Evolutionary conservation across 1,284 basidiomycete species (phyloP).

Genomic region (Naganishia liquefaciens): DNA sequence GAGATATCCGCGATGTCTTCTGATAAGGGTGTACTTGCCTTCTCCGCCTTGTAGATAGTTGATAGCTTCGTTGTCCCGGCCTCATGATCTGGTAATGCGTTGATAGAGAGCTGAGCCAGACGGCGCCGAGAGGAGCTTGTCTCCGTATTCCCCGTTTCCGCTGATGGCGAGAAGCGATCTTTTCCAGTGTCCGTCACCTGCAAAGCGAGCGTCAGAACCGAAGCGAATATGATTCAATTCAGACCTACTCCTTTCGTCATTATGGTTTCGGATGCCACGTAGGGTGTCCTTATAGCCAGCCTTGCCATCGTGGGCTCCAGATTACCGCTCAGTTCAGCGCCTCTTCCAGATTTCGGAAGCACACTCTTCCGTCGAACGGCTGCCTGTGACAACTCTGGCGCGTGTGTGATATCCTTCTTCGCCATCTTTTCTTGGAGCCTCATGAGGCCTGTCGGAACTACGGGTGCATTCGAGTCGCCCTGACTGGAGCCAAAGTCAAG

Average conservation of each 20-base stretch:
- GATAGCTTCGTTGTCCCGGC: neutral
- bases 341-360: conserved; percentile 31
- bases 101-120: conserved; percentile 18
- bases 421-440: conserved; percentile 19
- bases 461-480: neutral
- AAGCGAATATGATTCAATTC: neutral
- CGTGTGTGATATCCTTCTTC: conserved; percentile 8
- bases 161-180: neutral
- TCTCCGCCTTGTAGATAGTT: neutral
- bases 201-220: neutral
- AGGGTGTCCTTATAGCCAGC: neutral
- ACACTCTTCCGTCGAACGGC: conserved; percentile 33
- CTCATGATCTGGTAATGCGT: conserved; percentile 2
- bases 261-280: neutral
- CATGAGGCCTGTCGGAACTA: conserved; percentile 7
- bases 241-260: neutral
- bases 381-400: conserved; percentile 8
- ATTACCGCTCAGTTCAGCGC: neutral
- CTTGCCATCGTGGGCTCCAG: neutral
- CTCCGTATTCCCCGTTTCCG: neutral
- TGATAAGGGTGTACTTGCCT: neutral
- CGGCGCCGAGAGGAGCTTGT: conserved; percentile 22
- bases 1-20: neutral
- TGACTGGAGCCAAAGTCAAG: conserved; percentile 4
- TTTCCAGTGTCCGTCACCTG: neutral